Evolutionary conservation across 1,284 basidiomycete genomes (phyloP).

Genomic region (Heterobasidion annosum): DNA sequence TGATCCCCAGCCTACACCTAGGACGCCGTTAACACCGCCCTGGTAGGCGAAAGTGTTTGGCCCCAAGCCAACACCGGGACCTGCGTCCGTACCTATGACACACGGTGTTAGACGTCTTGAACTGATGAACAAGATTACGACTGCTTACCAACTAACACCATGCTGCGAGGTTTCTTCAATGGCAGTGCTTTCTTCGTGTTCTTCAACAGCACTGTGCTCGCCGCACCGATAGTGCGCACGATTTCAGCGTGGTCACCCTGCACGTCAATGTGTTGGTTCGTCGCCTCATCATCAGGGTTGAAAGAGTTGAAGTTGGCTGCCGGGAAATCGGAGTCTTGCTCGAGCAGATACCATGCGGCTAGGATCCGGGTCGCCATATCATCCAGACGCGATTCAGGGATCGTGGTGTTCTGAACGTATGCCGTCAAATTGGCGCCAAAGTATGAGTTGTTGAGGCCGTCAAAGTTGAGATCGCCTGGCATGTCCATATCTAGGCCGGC

Average conservation of each 20-base stretch:
- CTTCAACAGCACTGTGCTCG: conserved; percentile 77
- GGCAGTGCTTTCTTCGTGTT: conserved; percentile 64
- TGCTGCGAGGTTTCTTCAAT: conserved; percentile 44
- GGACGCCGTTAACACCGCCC: conserved; percentile 33
- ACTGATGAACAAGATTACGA: not conserved
- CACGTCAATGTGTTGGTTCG: conserved; percentile 67
- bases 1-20: conserved; percentile 60
- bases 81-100: not conserved
- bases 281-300: conserved; percentile 35
- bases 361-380: conserved; percentile 35
- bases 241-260: conserved; percentile 66
- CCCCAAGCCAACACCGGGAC: not conserved
- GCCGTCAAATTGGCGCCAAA: conserved; percentile 22
- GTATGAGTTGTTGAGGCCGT: conserved; percentile 34
- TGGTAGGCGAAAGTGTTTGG: not conserved
- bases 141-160: conserved; percentile 44
- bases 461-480: conserved; percentile 60
- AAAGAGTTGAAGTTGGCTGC: conserved; percentile 52
- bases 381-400: conserved; percentile 26
- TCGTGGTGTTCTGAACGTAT: conserved; percentile 32
- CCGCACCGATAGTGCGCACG: conserved; percentile 68
- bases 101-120: not conserved
- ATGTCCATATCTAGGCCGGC: conserved; percentile 74
- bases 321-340: conserved; percentile 61
- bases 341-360: conserved; percentile 48